Percentiles rank a stretch among this genome's conserved stretches.
phyloP scores from a whole-genome alignment of 129 eudicot species.

The Pulicaria dysenterica region DNA sequence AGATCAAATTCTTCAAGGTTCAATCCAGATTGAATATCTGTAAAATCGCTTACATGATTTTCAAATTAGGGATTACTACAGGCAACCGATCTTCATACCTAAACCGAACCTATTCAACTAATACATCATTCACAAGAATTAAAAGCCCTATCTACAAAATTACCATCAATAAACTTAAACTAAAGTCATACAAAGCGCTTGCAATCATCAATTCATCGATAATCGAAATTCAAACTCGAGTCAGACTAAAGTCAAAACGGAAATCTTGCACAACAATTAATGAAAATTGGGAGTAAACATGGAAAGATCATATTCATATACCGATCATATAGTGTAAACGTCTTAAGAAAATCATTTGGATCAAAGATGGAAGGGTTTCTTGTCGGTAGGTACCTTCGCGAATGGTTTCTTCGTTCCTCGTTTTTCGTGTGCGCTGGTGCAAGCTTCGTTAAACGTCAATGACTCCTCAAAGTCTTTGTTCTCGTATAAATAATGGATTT shows the following conservation, averaged over 20 bases:
- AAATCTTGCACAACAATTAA: neutral
- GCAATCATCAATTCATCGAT: slow-evolving; percentile 3
- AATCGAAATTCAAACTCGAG: slow-evolving; percentile 21
- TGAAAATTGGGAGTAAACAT: neutral
- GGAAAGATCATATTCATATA: slow-evolving; percentile 3
- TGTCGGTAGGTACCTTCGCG: neutral
- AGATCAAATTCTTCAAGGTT: slow-evolving; percentile 5
- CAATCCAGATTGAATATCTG: neutral
- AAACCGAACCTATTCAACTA: neutral
- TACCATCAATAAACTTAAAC: slow-evolving; percentile 5
- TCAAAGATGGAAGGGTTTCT: neutral
- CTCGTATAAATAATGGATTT: neutral
- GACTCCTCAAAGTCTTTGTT: neutral
- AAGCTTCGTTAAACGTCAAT: neutral
- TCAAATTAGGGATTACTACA: neutral
- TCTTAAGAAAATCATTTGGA: neutral
- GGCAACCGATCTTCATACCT: neutral
- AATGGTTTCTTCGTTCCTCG: neutral
- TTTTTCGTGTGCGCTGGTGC: slow-evolving; percentile 8
- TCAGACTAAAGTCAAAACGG: slow-evolving; percentile 21
- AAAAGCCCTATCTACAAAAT: slow-evolving; percentile 27
- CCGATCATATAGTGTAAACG: neutral
- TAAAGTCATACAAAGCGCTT: neutral
- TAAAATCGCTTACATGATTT: neutral
- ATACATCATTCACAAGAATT: slow-evolving; percentile 8